A percentile compares a stretch with the other conserved stretches of the same genome.
Conservation (phyloP, 2,329 filamentous ascomycete genomes). For the Proliferodiscus dingleyae region DNA sequence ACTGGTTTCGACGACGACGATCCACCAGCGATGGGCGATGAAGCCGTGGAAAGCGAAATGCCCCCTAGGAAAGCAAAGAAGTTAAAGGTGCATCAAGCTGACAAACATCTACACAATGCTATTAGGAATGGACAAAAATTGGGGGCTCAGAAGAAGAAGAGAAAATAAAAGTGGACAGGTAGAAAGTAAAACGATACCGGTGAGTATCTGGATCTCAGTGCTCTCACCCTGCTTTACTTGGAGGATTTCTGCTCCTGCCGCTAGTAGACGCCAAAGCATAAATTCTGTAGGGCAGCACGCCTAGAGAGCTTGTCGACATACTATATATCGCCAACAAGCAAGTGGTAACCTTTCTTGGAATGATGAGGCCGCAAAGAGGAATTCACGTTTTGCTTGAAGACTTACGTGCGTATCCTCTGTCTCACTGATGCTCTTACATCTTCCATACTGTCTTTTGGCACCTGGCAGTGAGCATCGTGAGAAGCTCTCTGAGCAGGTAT, state of each 20-base stretch:
- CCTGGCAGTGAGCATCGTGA: too few relatives aligned
- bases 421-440: too few relatives aligned
- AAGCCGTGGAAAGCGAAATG: background rate
- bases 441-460: too few relatives aligned
- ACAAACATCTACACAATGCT: conserved; percentile 1
- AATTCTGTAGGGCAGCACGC: too few relatives aligned
- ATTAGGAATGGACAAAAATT: background rate
- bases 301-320: too few relatives aligned
- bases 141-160: background rate
- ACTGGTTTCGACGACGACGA: conserved; percentile 38
- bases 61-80: background rate
- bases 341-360: too few relatives aligned
- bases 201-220: background rate
- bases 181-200: background rate
- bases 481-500: too few relatives aligned
- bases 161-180: background rate
- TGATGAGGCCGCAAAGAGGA: too few relatives aligned
- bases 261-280: too few relatives aligned
- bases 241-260: background rate
- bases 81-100: background rate
- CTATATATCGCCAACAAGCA: too few relatives aligned
- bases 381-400: too few relatives aligned
- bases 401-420: too few relatives aligned
- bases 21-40: conserved; percentile 10
- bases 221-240: background rate